Base-by-base conservation (phyloP, 352 stramenopile genomes). In the Globisporangium spinosum region DNA sequence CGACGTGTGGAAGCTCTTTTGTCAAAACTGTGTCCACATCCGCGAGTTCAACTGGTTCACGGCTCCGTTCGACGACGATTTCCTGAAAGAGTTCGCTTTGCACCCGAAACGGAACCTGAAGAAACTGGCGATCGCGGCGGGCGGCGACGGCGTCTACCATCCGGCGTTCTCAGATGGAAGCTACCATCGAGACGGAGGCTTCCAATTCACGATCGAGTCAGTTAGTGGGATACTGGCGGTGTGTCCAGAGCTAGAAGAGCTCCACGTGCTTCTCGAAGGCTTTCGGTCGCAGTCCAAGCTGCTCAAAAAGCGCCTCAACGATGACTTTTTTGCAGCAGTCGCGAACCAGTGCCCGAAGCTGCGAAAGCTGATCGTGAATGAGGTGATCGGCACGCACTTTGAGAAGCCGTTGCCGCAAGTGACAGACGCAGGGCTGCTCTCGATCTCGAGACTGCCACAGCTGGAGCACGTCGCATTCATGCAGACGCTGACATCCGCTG, bases 11-110 rank as follows among this genome's bases (percentile, higher is more conserved):
- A 23, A 45, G 10, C n/a, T 12, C 9, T 69, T 69, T 20, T 69
- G 64, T 17, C 32, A n/a, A 2, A 58, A 32, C 7, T 69, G 55
- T 13, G 56, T 49, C 5, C 29, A 64, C 13, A 38, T 69, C 9
- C 56, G 40, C 2, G 64, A 64, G 56, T 63, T 69, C 56, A 69
- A 69, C 64, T 69, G 64, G 64, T 58, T 69, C 43, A 49, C 62
- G 2, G 58, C 57, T 12, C 64, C 64, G 27, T 69, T 69, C 56
- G 58, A 64, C 38, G 43, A 55, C 22, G 55, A 51, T 13, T 69
- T 49, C 23, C 17, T 64, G 29, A 27, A 2, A 35, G 40, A 58
- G 20, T 69, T 69, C 9, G 56, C 40, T 12, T 20, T 34, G 45
- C 23, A 40, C 7, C 29, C 25, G 6, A 64, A 69, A 49, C 20